phyloP scores from a whole-genome alignment of 2,329 filamentous ascomycete species.

The Neonectria hederae region DNA sequence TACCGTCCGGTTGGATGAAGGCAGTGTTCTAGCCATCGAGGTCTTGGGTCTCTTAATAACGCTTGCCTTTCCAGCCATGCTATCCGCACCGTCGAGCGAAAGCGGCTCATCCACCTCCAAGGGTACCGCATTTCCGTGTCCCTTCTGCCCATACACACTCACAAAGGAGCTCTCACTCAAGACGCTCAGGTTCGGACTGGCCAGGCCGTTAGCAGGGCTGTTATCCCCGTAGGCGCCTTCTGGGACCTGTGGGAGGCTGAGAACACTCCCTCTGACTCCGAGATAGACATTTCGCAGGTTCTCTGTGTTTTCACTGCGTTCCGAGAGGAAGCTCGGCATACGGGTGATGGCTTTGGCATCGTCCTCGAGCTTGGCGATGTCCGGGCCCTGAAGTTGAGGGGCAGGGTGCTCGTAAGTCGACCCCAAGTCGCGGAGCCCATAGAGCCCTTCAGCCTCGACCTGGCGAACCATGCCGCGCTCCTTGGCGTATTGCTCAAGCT shows the following conservation, averaged over 20 bases:
- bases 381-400: slow-evolving; percentile 28
- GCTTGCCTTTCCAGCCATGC: slow-evolving; percentile 26
- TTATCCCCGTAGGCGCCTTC: slow-evolving; percentile 48
- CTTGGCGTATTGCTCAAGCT: slow-evolving; percentile 61
- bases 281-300: slow-evolving; percentile 70
- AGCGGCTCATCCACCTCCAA: slow-evolving; percentile 45
- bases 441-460: slow-evolving; percentile 56
- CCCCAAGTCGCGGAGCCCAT: slow-evolving; percentile 46
- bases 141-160: slow-evolving; percentile 68
- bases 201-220: slow-evolving; percentile 49
- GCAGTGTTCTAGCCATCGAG: slow-evolving; percentile 28
- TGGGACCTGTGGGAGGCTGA: slow-evolving; percentile 59
- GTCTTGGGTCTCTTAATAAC: slow-evolving; percentile 36
- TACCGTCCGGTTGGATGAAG: slow-evolving; percentile 21
- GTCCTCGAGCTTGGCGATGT: slow-evolving; percentile 38
- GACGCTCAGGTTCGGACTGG: slow-evolving; percentile 70
- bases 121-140: slow-evolving; percentile 36
- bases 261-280: slow-evolving; percentile 57
- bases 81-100: slow-evolving; percentile 41
- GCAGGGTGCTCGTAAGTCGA: slow-evolving; percentile 37
- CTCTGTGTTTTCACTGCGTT: slow-evolving; percentile 66
- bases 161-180: slow-evolving; percentile 74
- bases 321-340: slow-evolving; percentile 73
- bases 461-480: slow-evolving; percentile 64
- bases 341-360: slow-evolving; percentile 56